These are phyloP conservation scores for Mortierella antarctica DNA, from an alignment of 192 early-diverging fungal genomes.

Conservation along the genomic window DNA sequence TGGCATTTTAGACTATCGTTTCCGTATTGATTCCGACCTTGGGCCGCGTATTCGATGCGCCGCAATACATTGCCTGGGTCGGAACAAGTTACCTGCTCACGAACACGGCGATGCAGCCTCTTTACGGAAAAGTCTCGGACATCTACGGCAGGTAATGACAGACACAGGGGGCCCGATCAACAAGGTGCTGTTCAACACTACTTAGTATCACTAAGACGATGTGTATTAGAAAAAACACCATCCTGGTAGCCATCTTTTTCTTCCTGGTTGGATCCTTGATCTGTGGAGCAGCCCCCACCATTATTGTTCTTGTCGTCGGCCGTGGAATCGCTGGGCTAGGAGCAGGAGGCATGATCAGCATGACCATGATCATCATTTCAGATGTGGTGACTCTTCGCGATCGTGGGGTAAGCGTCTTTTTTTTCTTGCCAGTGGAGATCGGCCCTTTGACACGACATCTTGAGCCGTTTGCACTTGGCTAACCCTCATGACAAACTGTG, in stretches of 20 bases:
- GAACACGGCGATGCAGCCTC: constrained; percentile 75
- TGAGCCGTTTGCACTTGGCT: background rate
- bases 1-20: constrained; percentile 26
- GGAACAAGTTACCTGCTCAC: constrained; percentile 70
- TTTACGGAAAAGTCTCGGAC: constrained; percentile 86
- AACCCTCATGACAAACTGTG: too few relatives aligned
- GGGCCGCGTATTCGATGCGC: constrained; percentile 66
- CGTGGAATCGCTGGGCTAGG: constrained; percentile 70
- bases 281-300: constrained; percentile 47
- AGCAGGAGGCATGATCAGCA: constrained; percentile 63
- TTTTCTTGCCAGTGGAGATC: background rate
- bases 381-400: constrained; percentile 69
- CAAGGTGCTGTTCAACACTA: background rate
- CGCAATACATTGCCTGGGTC: constrained; percentile 84
- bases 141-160: constrained; percentile 67
- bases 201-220: constrained; percentile 3
- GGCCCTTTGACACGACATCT: background rate
- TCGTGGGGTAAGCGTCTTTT: constrained; percentile 44
- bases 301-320: constrained; percentile 61
- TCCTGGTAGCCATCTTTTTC: constrained; percentile 43
- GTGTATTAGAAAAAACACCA: constrained; percentile 35
- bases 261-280: constrained; percentile 44
- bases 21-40: constrained; percentile 43
- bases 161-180: background rate
- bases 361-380: constrained; percentile 71